phyloP scores from a whole-genome alignment of 2,329 filamentous ascomycete species.

The Colletotrichum plurivorum region DNA sequence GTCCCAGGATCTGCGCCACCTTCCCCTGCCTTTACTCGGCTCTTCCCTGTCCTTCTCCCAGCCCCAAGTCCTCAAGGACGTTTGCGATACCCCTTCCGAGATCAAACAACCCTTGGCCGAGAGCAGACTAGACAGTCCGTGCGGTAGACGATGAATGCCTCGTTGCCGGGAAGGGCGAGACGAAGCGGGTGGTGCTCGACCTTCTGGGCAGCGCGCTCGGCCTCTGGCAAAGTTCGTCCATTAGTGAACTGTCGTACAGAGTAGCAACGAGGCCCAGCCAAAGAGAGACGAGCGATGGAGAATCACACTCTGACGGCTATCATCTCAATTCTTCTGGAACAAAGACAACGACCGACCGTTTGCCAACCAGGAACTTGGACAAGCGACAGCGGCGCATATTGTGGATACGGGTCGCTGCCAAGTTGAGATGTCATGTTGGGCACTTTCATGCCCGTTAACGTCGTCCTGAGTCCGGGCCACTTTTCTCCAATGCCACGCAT shows the following conservation, averaged over 20 bases:
- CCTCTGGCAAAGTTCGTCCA: conserved; percentile 23
- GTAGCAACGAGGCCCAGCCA: neutral
- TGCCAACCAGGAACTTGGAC: conserved; percentile 3
- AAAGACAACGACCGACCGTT: conserved; percentile 16
- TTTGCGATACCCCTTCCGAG: conserved; percentile 2
- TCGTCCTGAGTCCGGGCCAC: conserved; percentile 6
- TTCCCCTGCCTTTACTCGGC: neutral
- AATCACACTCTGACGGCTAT: conserved; percentile 28
- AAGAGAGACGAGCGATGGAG: conserved; percentile 3
- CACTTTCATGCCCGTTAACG: conserved; percentile 3
- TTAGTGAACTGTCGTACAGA: neutral
- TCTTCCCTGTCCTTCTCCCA: neutral
- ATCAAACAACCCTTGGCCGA: conserved; percentile 18
- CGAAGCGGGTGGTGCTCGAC: conserved; percentile 5
- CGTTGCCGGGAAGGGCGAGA: conserved; percentile 12
- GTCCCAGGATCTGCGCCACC: conserved; percentile 39
- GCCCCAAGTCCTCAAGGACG: neutral
- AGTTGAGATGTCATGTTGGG: conserved; percentile 37
- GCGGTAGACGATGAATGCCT: neutral
- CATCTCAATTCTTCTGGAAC: conserved; percentile 37
- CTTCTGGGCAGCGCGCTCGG: conserved; percentile 22
- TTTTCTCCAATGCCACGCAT: conserved; percentile 8
- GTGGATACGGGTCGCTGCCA: conserved; percentile 16
- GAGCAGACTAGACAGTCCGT: neutral
- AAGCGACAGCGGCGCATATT: conserved; percentile 13